Evolutionary conservation across 495 filamentous ascomycete genomes (phyloP).

Genomic region (Xylaria palmicola): DNA sequence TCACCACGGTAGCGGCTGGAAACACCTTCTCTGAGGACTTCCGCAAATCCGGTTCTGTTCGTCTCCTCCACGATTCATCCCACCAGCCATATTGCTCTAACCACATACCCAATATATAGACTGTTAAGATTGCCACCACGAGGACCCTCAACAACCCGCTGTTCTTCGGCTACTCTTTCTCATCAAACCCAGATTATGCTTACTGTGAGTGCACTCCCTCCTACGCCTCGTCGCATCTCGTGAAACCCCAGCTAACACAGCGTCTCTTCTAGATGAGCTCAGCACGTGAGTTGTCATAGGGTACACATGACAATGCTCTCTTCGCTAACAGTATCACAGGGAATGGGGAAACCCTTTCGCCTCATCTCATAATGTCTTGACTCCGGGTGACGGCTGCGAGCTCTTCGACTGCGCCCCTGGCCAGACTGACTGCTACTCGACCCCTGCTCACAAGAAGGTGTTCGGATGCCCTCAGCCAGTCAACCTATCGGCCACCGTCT

Average conservation of each 20-base stretch:
- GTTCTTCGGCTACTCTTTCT: conserved; percentile 37
- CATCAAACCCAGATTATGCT: conserved; percentile 25
- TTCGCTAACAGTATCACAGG: conserved; percentile 2
- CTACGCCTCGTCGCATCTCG: neutral
- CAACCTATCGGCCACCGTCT: conserved; percentile 18
- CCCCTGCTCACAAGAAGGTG: conserved; percentile 22
- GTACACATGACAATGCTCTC: neutral
- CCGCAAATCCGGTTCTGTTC: conserved; percentile 26
- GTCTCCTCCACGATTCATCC: conserved; percentile 7
- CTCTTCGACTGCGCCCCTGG: conserved; percentile 26
- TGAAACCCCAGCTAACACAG: conserved; percentile 17
- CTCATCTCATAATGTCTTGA: conserved; percentile 19
- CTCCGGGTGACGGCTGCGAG: conserved; percentile 24
- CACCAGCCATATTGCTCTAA: conserved; percentile 10
- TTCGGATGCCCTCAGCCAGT: conserved; percentile 31
- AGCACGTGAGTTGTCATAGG: conserved; percentile 21
- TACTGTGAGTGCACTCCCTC: conserved; percentile 23
- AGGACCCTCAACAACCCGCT: conserved; percentile 30
- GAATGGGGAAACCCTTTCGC: conserved; percentile 34
- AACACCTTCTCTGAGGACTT: conserved; percentile 25
- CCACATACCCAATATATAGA: conserved; percentile 16
- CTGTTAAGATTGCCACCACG: conserved; percentile 39
- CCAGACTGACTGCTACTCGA: conserved; percentile 27
- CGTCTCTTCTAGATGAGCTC: conserved; percentile 22
- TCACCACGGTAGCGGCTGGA: conserved; percentile 20